Conservation (phyloP, 345 rosid genomes). For the Heritiera littoralis region DNA sequence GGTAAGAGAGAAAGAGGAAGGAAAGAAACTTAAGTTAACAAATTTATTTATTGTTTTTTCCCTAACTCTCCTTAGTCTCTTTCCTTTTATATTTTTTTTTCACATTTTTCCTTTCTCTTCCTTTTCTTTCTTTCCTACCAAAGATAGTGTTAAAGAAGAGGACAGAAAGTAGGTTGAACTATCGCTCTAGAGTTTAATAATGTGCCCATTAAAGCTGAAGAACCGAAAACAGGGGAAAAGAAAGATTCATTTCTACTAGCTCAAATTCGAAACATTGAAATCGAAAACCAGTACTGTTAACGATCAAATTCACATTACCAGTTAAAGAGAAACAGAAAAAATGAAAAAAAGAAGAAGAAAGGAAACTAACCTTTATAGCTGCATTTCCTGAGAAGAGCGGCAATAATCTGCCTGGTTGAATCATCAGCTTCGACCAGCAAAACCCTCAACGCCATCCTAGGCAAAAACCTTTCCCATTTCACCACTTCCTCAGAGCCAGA, state of each 20-base stretch:
- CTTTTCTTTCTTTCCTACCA: neutral
- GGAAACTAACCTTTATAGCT: conserved; percentile 67
- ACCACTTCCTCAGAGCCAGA: conserved; percentile 35
- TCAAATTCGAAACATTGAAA: neutral
- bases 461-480: conserved; percentile 75
- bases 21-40: no score
- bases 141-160: neutral
- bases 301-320: neutral
- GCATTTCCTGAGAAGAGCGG: conserved; percentile 88
- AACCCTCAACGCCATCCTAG: conserved; percentile 63
- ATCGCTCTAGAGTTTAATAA: neutral
- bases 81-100: no score
- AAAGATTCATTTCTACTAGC: neutral
- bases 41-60: no score
- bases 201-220: neutral
- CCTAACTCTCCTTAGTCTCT: no score
- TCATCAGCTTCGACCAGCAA: conserved; percentile 93
- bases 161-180: neutral
- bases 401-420: conserved; percentile 83
- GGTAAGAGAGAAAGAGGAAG: no score
- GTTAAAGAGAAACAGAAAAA: neutral
- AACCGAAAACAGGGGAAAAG: neutral
- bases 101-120: no score
- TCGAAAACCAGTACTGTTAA: neutral
- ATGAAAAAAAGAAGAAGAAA: neutral